These are phyloP conservation scores for Corrigiola litoralis DNA, from an alignment of 179 eudicot species.

Conservation along the genomic window DNA sequence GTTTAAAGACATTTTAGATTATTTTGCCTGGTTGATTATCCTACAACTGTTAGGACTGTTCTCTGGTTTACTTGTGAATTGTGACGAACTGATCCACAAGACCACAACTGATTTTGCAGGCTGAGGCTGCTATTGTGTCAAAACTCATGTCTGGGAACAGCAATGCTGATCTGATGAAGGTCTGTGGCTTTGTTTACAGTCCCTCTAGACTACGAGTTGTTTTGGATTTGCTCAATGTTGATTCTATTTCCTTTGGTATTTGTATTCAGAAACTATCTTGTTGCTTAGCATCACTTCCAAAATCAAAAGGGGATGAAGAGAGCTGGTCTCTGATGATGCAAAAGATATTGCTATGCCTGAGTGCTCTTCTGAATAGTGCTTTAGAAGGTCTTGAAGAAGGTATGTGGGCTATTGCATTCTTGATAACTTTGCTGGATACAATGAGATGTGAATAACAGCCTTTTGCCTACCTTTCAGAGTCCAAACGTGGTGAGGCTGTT, in stretches of 20 bases:
- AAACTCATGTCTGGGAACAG: conserved; percentile 63
- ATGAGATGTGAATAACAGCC: background rate
- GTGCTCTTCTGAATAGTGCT: conserved; percentile 53
- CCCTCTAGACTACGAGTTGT: background rate
- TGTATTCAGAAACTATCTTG: conserved; percentile 59
- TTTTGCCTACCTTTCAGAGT: conserved; percentile 43
- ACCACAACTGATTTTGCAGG: conserved; percentile 41
- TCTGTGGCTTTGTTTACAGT: conserved; percentile 24
- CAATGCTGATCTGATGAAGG: conserved; percentile 49
- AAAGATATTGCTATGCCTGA: conserved; percentile 56
- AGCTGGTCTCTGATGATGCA: conserved; percentile 89
- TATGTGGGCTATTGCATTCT: conserved; percentile 14
- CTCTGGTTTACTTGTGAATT: background rate
- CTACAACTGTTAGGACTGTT: background rate
- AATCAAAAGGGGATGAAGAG: conserved; percentile 75
- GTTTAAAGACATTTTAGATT: background rate
- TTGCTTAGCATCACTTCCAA: conserved; percentile 84
- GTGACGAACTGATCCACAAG: conserved; percentile 21
- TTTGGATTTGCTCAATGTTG: background rate
- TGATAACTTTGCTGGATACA: background rate
- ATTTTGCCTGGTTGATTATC: background rate
- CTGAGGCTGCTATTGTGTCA: conserved; percentile 69
- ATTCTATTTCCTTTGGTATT: conserved; percentile 13
- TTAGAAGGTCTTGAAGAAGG: conserved; percentile 96
- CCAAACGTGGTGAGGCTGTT: conserved; percentile 38